These are phyloP conservation scores for Diplodia seriata DNA, from an alignment of 2,329 filamentous ascomycete genomes.

Conservation along the genomic window DNA sequence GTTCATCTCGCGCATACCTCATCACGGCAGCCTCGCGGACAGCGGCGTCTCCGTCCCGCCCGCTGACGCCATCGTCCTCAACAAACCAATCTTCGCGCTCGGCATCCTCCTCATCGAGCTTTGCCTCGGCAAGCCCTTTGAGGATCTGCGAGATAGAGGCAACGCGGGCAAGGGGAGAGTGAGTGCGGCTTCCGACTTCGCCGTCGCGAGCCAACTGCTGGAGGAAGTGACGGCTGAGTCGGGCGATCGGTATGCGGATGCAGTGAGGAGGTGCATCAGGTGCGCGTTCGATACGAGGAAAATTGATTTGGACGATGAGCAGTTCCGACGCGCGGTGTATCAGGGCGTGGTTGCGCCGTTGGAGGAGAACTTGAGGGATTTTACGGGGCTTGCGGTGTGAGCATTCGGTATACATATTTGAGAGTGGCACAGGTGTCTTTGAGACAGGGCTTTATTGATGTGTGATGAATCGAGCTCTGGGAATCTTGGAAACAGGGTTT, in stretches of 20 bases:
- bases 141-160: not conserved
- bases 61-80: not conserved
- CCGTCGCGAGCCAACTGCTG: conserved; percentile 20
- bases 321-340: conserved; percentile 44
- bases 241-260: conserved; percentile 42
- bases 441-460: too few relatives aligned
- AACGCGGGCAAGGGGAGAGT: not conserved
- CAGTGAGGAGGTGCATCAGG: conserved; percentile 44
- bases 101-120: not conserved
- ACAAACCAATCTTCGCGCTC: not conserved
- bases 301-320: conserved; percentile 39
- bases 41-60: not conserved
- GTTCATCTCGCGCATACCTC: not conserved
- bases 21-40: not conserved
- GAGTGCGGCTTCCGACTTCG: not conserved
- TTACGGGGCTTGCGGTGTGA: not conserved
- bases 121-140: conserved; percentile 1
- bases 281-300: conserved; percentile 42
- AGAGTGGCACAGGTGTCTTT: too few relatives aligned
- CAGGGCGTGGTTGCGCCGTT: conserved; percentile 42
- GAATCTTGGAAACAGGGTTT: too few relatives aligned
- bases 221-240: conserved; percentile 41
- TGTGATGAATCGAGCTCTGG: too few relatives aligned
- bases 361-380: conserved; percentile 40
- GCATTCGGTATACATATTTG: not conserved